These are phyloP conservation scores for Penicillium ucsense DNA, from an alignment of 495 filamentous ascomycete genomes.

Conservation along the genomic window DNA sequence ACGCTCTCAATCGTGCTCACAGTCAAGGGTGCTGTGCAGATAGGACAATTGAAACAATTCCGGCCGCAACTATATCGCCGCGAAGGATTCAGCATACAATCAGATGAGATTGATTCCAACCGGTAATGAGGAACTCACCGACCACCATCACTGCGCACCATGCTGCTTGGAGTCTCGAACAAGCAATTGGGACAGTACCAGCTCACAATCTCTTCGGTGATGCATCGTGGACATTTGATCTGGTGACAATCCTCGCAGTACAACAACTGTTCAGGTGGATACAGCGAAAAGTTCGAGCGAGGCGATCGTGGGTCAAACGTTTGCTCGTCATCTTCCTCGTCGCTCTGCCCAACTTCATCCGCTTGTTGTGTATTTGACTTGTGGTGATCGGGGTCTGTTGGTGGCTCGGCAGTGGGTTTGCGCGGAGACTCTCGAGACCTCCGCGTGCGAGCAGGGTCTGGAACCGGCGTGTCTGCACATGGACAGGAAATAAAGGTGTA, in stretches of 20 bases:
- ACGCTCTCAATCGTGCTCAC: slow-evolving; percentile 55
- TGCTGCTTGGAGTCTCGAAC: slow-evolving; percentile 87
- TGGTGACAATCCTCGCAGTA: slow-evolving; percentile 96
- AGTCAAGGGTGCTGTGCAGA: slow-evolving; percentile 71
- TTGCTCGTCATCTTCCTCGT: slow-evolving; percentile 62
- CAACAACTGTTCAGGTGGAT: slow-evolving; percentile 85
- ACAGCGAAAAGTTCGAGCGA: slow-evolving; percentile 80
- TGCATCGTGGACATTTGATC: slow-evolving; percentile 87
- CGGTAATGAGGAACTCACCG: slow-evolving; percentile 45
- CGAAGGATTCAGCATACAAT: slow-evolving; percentile 5
- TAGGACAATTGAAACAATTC: slow-evolving; percentile 90
- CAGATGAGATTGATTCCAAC: background rate
- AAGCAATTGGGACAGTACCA: slow-evolving; percentile 95
- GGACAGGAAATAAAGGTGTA: slow-evolving; percentile 91
- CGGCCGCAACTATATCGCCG: slow-evolving; percentile 62
- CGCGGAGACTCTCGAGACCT: slow-evolving; percentile 31
- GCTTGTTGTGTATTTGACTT: slow-evolving; percentile 10
- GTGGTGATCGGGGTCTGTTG: slow-evolving; percentile 14
- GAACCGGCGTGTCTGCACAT: slow-evolving; percentile 55
- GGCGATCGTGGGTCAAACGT: slow-evolving; percentile 80
- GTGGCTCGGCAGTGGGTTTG: slow-evolving; percentile 28
- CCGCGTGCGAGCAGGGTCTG: slow-evolving; percentile 29
- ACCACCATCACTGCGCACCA: slow-evolving; percentile 84
- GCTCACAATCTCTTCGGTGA: slow-evolving; percentile 81
- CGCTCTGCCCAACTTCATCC: slow-evolving; percentile 11